Conservation (phyloP, 164 flowering plant species). For the Piper betle region DNA sequence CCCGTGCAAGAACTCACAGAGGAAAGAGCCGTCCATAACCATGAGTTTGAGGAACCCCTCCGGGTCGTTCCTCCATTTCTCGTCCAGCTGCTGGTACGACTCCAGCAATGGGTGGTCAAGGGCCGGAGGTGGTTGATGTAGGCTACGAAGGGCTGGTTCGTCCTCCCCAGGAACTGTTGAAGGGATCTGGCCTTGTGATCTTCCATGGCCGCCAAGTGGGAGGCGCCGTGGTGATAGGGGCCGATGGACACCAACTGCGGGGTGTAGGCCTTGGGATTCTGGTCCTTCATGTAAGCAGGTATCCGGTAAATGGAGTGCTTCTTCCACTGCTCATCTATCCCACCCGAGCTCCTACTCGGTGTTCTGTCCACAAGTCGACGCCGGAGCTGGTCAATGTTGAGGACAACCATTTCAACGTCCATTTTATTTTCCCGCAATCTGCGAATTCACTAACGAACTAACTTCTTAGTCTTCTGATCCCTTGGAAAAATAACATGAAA, state of each 20-base stretch:
- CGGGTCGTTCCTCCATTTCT: slow-evolving; percentile 21
- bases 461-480: too few species aligned
- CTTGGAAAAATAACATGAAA: too few species aligned
- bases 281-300: too few species aligned
- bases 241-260: too few species aligned
- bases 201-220: too few species aligned
- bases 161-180: slow-evolving; percentile 9
- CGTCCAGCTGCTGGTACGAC: neutral
- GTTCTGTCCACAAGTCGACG: neutral
- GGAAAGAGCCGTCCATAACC: slow-evolving; percentile 60
- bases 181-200: slow-evolving; percentile 21
- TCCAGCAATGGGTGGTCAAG: too few species aligned
- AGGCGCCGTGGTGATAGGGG: too few species aligned
- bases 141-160: slow-evolving; percentile 4
- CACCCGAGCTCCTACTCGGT: neutral
- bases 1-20: slow-evolving; percentile 44
- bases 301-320: too few species aligned
- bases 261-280: too few species aligned
- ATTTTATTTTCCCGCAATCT: too few species aligned
- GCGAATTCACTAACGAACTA: too few species aligned
- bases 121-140: slow-evolving; percentile 1
- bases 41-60: slow-evolving; percentile 44
- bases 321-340: slow-evolving; percentile 4
- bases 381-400: slow-evolving; percentile 4
- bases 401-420: too few species aligned